Evolutionary conservation across 805 yeast genomes (phyloP).

Genomic region (Lachancea quebecensis): DNA sequence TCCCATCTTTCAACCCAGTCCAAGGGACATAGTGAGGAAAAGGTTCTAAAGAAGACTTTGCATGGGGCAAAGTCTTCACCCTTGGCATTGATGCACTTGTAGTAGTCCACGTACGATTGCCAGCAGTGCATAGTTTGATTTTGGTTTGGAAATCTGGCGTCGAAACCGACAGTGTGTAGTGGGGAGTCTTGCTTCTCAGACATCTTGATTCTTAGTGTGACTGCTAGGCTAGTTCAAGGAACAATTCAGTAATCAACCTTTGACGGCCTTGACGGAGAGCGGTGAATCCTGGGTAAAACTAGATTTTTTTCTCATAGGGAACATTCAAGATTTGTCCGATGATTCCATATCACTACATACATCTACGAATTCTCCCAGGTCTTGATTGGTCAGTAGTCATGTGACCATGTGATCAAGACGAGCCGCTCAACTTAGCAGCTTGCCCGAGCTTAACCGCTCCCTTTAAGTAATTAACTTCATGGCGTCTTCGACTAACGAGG

Average conservation of each 20-base stretch:
- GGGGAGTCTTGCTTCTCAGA: conserved; percentile 34
- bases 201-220: conserved; percentile 3
- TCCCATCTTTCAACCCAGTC: conserved; percentile 87
- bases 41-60: conserved; percentile 87
- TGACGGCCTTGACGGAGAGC: no score
- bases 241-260: not conserved
- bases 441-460: not conserved
- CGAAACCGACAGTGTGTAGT: conserved; percentile 66
- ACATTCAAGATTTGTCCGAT: not conserved
- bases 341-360: not conserved
- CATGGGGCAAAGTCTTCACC: conserved; percentile 99
- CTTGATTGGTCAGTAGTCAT: conserved; percentile 14
- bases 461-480: conserved; percentile 14
- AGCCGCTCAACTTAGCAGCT: not conserved
- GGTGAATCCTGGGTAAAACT: no score
- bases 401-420: conserved; percentile 4
- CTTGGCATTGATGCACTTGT: conserved; percentile 91
- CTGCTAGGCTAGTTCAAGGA: not conserved
- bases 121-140: conserved; percentile 98
- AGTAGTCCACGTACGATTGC: conserved; percentile 96
- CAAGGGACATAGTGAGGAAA: conserved; percentile 75
- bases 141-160: conserved; percentile 92
- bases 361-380: not conserved
- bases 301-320: not conserved
- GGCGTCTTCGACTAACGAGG: conserved; percentile 21